Evolutionary conservation across 2,329 filamentous ascomycete genomes (phyloP).

Genomic region (Fusarium cyanostomum): DNA sequence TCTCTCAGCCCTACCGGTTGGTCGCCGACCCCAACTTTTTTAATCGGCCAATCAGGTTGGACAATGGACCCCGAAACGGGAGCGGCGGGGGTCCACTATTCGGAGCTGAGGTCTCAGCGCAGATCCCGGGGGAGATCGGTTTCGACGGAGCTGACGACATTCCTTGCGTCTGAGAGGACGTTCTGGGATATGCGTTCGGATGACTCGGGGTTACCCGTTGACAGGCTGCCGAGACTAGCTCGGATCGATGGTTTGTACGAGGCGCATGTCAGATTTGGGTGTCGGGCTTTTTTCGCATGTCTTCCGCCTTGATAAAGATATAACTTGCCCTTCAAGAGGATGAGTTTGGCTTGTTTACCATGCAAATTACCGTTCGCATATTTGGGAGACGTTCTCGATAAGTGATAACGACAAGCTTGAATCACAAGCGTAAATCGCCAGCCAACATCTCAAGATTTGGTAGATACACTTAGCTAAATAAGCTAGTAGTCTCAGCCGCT

Average conservation of each 20-base stretch:
- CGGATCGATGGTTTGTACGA: too few relatives aligned
- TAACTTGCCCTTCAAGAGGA: neutral
- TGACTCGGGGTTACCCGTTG: too few relatives aligned
- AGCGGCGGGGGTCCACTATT: too few relatives aligned
- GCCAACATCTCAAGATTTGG: neutral
- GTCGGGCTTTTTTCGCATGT: neutral
- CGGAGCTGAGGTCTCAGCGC: too few relatives aligned
- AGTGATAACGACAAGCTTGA: neutral
- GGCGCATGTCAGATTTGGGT: conserved; percentile 5
- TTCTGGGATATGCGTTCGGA: too few relatives aligned
- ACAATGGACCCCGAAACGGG: neutral
- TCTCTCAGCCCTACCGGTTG: conserved; percentile 21
- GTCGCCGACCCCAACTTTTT: neutral
- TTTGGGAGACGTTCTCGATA: neutral
- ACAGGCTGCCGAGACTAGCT: too few relatives aligned
- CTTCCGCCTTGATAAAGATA: neutral
- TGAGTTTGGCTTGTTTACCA: too few relatives aligned
- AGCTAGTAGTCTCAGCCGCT: conserved; percentile 5
- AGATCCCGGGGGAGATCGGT: too few relatives aligned
- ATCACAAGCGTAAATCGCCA: neutral
- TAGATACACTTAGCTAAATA: neutral
- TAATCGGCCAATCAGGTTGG: neutral
- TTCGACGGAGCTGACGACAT: too few relatives aligned
- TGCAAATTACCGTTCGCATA: too few relatives aligned
- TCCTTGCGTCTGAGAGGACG: too few relatives aligned